Base-by-base conservation (phyloP, 2,329 filamentous ascomycete genomes). In the Scytalidium lignicola region DNA sequence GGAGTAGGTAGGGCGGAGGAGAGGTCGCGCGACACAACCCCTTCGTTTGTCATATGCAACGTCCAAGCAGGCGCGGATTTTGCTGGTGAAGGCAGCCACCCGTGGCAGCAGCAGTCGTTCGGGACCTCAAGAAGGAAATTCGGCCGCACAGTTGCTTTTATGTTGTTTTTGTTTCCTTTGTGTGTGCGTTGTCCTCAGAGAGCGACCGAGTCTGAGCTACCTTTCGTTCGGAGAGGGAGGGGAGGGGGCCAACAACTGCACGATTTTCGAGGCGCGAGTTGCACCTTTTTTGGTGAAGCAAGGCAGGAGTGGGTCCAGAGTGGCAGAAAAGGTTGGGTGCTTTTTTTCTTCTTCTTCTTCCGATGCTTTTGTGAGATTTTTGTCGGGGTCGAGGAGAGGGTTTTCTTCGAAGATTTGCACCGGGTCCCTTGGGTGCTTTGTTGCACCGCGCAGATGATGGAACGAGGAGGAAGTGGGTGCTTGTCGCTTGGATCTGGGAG, bases 31-130 rank as follows among this genome's bases (percentile, higher is more conserved):
- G 61, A 64, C 60, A 62, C 59, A 60, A 58, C 51, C 57, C 59
- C 58, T 62, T 62, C 62, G 60, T 63, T 64, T 65, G 63, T 64
- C 62, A 62, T 63, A 62, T 62, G 62, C 58, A 56, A 58, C 57
- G 52, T 57, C 51, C 53, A 56, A 56, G 60, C 57, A 58, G 51
- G 56, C 42, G 22, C 32, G 39, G 29, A 45, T 49, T 55, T 56
- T 50, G 52, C 43, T 57, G 53, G 51, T 55, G 50, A 53, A 44
- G 58, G 52, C 61, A 55, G 63, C 61, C 62, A 60, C 65, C 57
- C 62, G 61, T 52, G 44, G 18, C 44, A 53, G 48, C 43, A 51
- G 51, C 44, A 51, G 52, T 19, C 32, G 22, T 32, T 37, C 23
- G 23, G 15, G 5, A 37, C n/a, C 32, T n/a, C 32, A 37, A 37